Evolutionary conservation across 805 yeast genomes (phyloP).

Genomic region (Ogataea parapolymorpha): DNA sequence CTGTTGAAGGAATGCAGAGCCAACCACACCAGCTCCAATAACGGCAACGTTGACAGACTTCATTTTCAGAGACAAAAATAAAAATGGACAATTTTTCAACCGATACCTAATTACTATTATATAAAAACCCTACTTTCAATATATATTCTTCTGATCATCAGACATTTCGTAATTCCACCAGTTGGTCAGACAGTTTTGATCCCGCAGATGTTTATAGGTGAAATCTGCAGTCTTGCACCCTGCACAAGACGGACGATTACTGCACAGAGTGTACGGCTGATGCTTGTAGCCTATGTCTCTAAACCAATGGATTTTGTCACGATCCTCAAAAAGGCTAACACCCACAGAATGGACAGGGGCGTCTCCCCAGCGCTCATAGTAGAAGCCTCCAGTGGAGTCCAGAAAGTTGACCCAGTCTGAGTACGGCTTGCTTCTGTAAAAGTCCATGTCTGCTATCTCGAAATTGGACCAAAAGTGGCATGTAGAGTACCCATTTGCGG

Average conservation of each 20-base stretch:
- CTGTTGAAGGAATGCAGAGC: constrained; percentile 85
- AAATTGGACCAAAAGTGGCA: constrained; percentile 93
- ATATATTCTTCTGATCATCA: constrained; percentile 22
- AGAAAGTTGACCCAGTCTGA: constrained; percentile 57
- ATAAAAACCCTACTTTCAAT: constrained; percentile 12
- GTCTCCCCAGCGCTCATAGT: constrained; percentile 92
- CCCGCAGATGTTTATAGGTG: constrained; percentile 48
- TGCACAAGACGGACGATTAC: constrained; percentile 65
- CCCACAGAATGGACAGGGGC: constrained; percentile 88
- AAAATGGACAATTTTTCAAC: not conserved
- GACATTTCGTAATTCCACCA: constrained; percentile 55
- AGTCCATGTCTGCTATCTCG: constrained; percentile 83
- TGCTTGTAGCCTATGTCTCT: constrained; percentile 79
- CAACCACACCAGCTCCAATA: constrained; percentile 93
- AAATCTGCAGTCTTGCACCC: constrained; percentile 55
- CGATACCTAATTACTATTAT: not conserved
- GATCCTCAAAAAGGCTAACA: constrained; percentile 66
- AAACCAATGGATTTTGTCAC: constrained; percentile 75
- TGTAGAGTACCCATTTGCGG: constrained; percentile 45
- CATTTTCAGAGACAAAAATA: not conserved
- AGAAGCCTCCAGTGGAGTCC: constrained; percentile 74
- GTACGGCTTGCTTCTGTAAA: constrained; percentile 68
- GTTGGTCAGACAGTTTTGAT: constrained; percentile 70
- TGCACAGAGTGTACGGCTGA: constrained; percentile 52
- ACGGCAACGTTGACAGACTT: constrained; percentile 62